These are phyloP conservation scores for Chytriomyces sp. DNA, from an alignment of 192 early-diverging fungal species.

Conservation along the genomic window DNA sequence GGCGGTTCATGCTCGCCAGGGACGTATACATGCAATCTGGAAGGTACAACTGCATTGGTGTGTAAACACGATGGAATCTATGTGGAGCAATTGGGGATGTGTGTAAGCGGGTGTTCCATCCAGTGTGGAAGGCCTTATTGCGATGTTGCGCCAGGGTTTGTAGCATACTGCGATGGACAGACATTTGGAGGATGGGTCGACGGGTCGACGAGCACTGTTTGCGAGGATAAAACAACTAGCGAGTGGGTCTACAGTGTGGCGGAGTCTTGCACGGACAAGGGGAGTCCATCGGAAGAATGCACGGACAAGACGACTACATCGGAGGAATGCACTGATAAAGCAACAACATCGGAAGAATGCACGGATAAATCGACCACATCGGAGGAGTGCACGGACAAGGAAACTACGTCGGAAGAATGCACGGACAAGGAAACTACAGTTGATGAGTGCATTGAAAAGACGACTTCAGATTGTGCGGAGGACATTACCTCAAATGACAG, in stretches of 20 bases:
- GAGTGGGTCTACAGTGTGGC: too few relatives aligned
- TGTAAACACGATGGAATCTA: background rate
- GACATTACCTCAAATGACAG: background rate
- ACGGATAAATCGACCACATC: too few relatives aligned
- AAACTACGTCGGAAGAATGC: too few relatives aligned
- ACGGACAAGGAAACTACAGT: background rate
- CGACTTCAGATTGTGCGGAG: background rate
- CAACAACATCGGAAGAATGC: too few relatives aligned
- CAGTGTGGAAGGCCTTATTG: background rate
- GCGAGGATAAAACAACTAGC: too few relatives aligned
- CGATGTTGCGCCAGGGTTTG: background rate
- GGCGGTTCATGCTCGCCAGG: background rate
- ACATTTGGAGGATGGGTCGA: too few relatives aligned
- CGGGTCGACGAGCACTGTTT: too few relatives aligned
- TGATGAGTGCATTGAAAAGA: background rate
- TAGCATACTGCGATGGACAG: too few relatives aligned
- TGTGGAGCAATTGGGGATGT: background rate
- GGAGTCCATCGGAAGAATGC: too few relatives aligned
- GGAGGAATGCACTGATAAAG: too few relatives aligned
- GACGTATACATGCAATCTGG: background rate
- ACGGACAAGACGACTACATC: too few relatives aligned
- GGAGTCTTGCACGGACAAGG: too few relatives aligned
- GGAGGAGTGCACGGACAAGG: background rate
- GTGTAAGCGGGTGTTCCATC: background rate
- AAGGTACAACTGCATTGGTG: background rate